Evolutionary conservation across 176 grass and related monocot species (phyloP), one percentile per base, ranked within the genome.

Genomic region (Eremochloa ophiuroides): DNA sequence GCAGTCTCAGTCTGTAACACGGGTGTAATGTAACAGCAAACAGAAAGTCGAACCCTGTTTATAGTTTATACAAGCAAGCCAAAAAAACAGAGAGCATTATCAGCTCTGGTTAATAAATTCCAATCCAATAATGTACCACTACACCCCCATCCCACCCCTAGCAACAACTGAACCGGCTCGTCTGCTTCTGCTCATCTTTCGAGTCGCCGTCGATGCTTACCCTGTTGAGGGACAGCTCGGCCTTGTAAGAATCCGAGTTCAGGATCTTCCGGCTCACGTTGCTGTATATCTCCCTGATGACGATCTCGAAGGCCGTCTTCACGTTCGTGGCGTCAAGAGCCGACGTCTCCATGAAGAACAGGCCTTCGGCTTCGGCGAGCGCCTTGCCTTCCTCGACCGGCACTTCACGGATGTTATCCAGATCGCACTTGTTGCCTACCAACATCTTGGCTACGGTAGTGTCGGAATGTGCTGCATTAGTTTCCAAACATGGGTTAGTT

Each of bases 281-380:
- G 61, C 82, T 82, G 85, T 96, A 96, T 51, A 96, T 96, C 66
- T 96, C 93, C 90, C 71, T 93, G 33, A 96, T 93, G 22, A 91
- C 88, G 26, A 96, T 77, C 80, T 96, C 93, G 14, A 96, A 96
- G 17, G 93, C 93, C 1, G 83, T 93, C 78, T 73, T 90, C 39
- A 96, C 93, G 41, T 96, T 96, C 0, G 90, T 96, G 6, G 93
- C 86, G 38, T 96, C 90, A 11, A 96, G 83, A n/a, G 93, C 93
- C 0, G 93, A 96, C 11, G 93, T 96, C 79, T 96, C 93, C 93
- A 96, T 96, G 68, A 96, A 96, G 90, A 96, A 96, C 65, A 96
- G 61, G 26, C 93, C 93, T 63, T 96, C 90, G 0, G 90, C 84
- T 74, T 96, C 93, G 0, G 93, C 93, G 4, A 96, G 87, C 8